These are phyloP conservation scores for Astrothelium macrocarpum DNA, from an alignment of 495 filamentous ascomycete species.

Conservation along the genomic window DNA sequence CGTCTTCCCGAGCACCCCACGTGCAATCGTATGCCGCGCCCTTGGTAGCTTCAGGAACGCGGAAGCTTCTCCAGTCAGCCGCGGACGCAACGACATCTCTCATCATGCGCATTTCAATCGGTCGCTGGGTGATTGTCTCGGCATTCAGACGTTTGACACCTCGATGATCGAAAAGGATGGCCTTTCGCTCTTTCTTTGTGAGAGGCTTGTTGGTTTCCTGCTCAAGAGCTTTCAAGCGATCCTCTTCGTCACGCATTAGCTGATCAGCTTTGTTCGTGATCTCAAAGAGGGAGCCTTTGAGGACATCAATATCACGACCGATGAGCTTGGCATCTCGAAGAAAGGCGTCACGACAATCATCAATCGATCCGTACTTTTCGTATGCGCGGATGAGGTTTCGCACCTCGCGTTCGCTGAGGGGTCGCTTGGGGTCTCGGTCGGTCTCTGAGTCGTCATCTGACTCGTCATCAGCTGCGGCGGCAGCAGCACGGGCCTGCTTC, in stretches of 20 bases:
- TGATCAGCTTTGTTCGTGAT: slow-evolving; percentile 61
- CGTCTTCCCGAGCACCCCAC: slow-evolving; percentile 90
- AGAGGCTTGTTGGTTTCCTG: slow-evolving; percentile 58
- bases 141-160: slow-evolving; percentile 91
- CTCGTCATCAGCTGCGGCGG: slow-evolving; percentile 42
- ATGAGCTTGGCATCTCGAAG: slow-evolving; percentile 73
- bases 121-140: slow-evolving; percentile 82
- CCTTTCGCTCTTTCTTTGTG: slow-evolving; percentile 95
- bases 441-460: slow-evolving; percentile 45
- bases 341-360: slow-evolving; percentile 75
- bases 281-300: slow-evolving; percentile 60
- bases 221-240: slow-evolving; percentile 50
- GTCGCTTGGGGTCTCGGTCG: slow-evolving; percentile 69
- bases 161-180: slow-evolving; percentile 84
- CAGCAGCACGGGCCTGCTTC: slow-evolving; percentile 67
- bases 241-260: slow-evolving; percentile 59
- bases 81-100: slow-evolving; percentile 56
- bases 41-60: slow-evolving; percentile 84
- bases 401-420: slow-evolving; percentile 81
- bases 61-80: slow-evolving; percentile 63
- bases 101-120: slow-evolving; percentile 75
- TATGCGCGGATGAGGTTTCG: slow-evolving; percentile 82
- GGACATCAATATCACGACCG: slow-evolving; percentile 66
- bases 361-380: slow-evolving; percentile 77
- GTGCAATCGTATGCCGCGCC: slow-evolving; percentile 73